Conservation (phyloP, 2,329 filamentous ascomycete genomes). For the Hymenoscyphus infarciens region DNA sequence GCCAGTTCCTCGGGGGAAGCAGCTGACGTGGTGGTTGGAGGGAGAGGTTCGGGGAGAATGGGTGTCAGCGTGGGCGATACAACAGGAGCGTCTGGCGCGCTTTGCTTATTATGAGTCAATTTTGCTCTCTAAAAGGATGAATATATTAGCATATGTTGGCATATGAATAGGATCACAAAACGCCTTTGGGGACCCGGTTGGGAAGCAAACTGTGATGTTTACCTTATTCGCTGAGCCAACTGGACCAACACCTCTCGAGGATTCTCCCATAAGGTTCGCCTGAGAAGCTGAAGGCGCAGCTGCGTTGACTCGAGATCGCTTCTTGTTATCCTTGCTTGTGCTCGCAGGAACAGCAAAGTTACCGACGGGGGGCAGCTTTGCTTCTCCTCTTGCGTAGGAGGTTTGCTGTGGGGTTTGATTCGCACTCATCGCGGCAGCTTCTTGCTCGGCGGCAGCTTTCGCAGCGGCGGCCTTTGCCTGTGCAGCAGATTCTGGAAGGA, state of each 20-base stretch:
- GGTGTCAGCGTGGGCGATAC: slow-evolving; percentile 86
- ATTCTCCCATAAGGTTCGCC: slow-evolving; percentile 25
- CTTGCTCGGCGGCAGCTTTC: slow-evolving; percentile 57
- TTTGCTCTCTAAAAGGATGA: slow-evolving; percentile 57
- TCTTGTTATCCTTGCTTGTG: slow-evolving; percentile 86
- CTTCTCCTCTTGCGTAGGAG: slow-evolving; percentile 46
- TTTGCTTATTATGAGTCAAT: slow-evolving; percentile 59
- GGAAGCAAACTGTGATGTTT: slow-evolving; percentile 27
- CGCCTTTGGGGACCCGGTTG: neutral
- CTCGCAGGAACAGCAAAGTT: slow-evolving; percentile 84
- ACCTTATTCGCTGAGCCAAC: slow-evolving; percentile 48
- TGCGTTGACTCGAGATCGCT: slow-evolving; percentile 56
- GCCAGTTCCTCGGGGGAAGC: slow-evolving; percentile 80
- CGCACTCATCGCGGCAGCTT: slow-evolving; percentile 46
- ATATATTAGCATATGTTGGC: slow-evolving; percentile 11
- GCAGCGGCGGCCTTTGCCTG: slow-evolving; percentile 57
- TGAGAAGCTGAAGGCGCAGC: slow-evolving; percentile 36
- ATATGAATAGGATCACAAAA: neutral
- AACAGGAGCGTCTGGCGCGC: slow-evolving; percentile 28
- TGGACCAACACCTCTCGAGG: slow-evolving; percentile 30
- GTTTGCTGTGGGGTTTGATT: slow-evolving; percentile 52
- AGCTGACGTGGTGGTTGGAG: slow-evolving; percentile 68
- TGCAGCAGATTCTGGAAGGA: slow-evolving; percentile 84
- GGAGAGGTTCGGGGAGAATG: slow-evolving; percentile 80
- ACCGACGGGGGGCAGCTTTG: slow-evolving; percentile 84